Evolutionary conservation across 2,329 filamentous ascomycete genomes (phyloP).

Genomic region (Seiridium unicorne): DNA sequence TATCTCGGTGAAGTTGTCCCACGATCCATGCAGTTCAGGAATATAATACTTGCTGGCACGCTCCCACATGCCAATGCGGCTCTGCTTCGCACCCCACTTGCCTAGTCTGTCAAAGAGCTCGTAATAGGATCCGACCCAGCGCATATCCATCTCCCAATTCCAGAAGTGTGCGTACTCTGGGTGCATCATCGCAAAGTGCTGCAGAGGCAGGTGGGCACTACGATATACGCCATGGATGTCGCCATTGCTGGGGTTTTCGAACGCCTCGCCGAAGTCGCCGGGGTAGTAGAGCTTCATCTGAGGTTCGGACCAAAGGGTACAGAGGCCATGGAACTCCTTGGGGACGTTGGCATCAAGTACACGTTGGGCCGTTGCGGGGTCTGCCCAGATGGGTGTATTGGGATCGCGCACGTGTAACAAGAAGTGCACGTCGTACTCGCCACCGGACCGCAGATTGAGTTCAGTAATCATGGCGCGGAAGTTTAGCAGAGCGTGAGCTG

Average conservation of each 20-base stretch:
- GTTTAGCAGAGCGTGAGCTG: slow-evolving; percentile 74
- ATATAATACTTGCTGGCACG: slow-evolving; percentile 76
- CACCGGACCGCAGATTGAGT: slow-evolving; percentile 72
- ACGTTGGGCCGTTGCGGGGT: slow-evolving; percentile 68
- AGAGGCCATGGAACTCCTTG: slow-evolving; percentile 76
- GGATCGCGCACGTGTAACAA: slow-evolving; percentile 82
- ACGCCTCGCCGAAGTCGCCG: slow-evolving; percentile 67
- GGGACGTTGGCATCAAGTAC: slow-evolving; percentile 67
- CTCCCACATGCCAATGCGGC: slow-evolving; percentile 74
- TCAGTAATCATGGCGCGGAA: slow-evolving; percentile 80
- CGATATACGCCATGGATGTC: slow-evolving; percentile 70
- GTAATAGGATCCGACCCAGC: slow-evolving; percentile 65
- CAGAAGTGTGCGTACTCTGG: slow-evolving; percentile 66
- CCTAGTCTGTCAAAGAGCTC: slow-evolving; percentile 70
- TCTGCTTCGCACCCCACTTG: slow-evolving; percentile 66
- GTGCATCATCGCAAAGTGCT: slow-evolving; percentile 62
- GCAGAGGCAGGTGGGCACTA: slow-evolving; percentile 60
- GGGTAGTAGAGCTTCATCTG: slow-evolving; percentile 80
- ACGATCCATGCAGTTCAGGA: slow-evolving; percentile 65
- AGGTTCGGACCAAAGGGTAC: slow-evolving; percentile 79
- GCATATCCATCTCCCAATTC: slow-evolving; percentile 71
- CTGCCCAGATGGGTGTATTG: slow-evolving; percentile 77
- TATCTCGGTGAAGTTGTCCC: slow-evolving; percentile 68
- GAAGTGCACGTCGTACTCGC: slow-evolving; percentile 81
- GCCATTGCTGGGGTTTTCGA: slow-evolving; percentile 54